Base-by-base conservation (phyloP, 495 filamentous ascomycete genomes). In the Annulohypoxylon bovei region DNA sequence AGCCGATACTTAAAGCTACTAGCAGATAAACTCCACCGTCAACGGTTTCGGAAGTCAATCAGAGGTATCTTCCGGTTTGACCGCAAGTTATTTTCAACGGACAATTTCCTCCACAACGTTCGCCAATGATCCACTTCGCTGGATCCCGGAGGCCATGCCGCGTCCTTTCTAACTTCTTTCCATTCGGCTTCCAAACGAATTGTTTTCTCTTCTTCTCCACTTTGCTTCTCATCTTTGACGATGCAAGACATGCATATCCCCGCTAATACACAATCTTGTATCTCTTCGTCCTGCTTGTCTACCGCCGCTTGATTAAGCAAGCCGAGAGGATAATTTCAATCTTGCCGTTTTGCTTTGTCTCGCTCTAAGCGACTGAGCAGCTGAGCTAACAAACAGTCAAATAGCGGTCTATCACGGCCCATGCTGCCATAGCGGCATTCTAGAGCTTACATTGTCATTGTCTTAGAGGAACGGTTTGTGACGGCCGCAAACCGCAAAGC, bases 71-170 rank as follows among this genome's bases (percentile, higher is more conserved):
- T 53, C 58, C 61, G 46, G 54, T 64, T 63, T 69, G 70, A 73
- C 65, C 70, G 65, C 66, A 73, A 69, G 70, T 73, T 65, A 23
- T 16, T 62, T 50, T 50, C 6, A 22, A 65, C 70, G 70, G 70
- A 72, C 65, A 55, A 40, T 73, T 66, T 69, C 39, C 65, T 66
- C 70, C 70, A 65, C 65, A 53, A 37, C 37, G 12, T 25, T 57
- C 33, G 42, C 27, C 16, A 57, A 52, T 18, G 60, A 66, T 70
- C 66, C 66, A 73, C 71, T 63, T 70, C 9, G 50, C 61, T 70
- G 49, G 62, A 62, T 66, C 35, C 66, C 66, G 56, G 22, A 23
- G 39, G 28, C 63, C 39, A 59, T 28, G 40, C 52, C 62, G 8
- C 22, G 56, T 42, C 39, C 50, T 39, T 64, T 35, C 60, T 63